A percentile compares a stretch with the other conserved stretches of the same genome.
Conservation (phyloP, 371 early-diverging fungal genomes). For the Rhizopus sp. region DNA sequence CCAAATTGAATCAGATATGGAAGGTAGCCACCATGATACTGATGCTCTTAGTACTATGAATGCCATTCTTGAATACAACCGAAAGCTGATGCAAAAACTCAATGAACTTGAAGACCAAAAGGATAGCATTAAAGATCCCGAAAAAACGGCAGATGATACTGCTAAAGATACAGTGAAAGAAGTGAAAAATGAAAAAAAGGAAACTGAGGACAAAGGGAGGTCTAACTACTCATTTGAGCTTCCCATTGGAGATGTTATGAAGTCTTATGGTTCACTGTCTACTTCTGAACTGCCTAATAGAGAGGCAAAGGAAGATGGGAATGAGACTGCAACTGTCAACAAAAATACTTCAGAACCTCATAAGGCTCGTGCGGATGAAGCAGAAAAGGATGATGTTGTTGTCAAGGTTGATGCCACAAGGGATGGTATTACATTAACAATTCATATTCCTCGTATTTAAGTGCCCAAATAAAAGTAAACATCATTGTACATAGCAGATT, state of each 20-base stretch:
- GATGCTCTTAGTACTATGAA: constrained; percentile 21
- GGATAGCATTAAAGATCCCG: constrained; percentile 1
- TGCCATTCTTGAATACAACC: constrained; percentile 28
- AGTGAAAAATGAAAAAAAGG: constrained; percentile 9
- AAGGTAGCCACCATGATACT: background rate
- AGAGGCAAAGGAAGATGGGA: background rate
- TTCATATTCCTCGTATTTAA: constrained; percentile 31
- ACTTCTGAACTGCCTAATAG: constrained; percentile 7
- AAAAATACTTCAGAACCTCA: background rate
- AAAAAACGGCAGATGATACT: constrained; percentile 8
- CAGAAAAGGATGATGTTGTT: constrained; percentile 24
- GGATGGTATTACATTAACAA: constrained; percentile 26
- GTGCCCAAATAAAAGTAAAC: background rate
- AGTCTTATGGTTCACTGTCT: constrained; percentile 13
- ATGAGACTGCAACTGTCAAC: background rate
- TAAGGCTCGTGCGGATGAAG: background rate
- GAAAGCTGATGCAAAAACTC: constrained; percentile 6
- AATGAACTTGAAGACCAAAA: constrained; percentile 10
- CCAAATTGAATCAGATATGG: constrained; percentile 1
- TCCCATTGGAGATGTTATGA: constrained; percentile 17
- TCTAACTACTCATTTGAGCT: constrained; percentile 22
- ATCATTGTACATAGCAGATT: background rate
- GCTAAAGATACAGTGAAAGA: constrained; percentile 16
- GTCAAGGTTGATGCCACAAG: constrained; percentile 34
- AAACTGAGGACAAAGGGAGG: constrained; percentile 4